phyloP scores from a whole-genome alignment of 2,329 filamentous ascomycete species.

The Sporothrix protearum region DNA sequence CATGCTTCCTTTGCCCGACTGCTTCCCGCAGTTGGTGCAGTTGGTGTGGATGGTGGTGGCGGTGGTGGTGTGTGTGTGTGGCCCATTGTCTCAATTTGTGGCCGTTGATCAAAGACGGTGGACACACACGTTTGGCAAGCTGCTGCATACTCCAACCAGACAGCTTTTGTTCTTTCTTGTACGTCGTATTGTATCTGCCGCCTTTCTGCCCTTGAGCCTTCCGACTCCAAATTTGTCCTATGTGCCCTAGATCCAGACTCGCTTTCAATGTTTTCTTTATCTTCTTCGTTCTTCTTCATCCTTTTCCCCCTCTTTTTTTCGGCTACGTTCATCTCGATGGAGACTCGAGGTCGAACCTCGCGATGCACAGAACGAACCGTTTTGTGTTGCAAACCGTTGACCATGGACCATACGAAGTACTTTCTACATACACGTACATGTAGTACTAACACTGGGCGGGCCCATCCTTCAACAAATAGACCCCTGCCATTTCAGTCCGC shows the following conservation, averaged over 20 bases:
- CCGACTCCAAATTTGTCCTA: neutral
- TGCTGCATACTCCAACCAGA: neutral
- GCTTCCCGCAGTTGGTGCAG: conserved; percentile 5
- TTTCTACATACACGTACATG: too few species aligned
- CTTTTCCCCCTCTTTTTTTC: too few species aligned
- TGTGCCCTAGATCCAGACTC: neutral
- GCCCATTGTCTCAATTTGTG: neutral
- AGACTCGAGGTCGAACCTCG: neutral
- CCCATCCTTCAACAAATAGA: neutral
- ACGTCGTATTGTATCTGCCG: neutral
- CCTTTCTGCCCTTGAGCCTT: neutral
- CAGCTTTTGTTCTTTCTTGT: neutral
- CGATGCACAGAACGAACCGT: neutral
- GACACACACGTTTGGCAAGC: neutral
- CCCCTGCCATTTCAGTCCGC: neutral
- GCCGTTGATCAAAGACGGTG: neutral
- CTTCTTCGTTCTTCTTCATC: too few species aligned
- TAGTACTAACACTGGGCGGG: conserved; percentile 3
- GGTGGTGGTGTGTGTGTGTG: neutral
- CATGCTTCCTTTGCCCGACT: conserved; percentile 2
- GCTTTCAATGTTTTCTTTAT: neutral
- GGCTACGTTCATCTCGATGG: neutral
- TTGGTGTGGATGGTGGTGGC: too few species aligned
- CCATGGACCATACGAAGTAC: too few species aligned
- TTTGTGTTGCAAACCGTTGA: too few species aligned